phyloP scores from a whole-genome alignment of 768 basidiomycete genomes.

The Lyophyllum decastes region DNA sequence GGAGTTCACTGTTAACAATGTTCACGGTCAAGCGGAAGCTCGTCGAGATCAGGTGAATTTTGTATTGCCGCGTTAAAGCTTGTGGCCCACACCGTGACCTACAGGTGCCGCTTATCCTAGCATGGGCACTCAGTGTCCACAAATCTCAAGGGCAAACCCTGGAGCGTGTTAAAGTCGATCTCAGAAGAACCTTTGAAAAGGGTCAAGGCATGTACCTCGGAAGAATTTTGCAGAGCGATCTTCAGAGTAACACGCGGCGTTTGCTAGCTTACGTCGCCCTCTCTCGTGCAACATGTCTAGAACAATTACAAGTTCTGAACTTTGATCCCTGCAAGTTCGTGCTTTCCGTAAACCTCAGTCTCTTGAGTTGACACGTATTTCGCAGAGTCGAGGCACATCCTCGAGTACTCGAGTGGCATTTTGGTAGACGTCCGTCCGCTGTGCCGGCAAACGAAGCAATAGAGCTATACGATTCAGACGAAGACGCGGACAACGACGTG shows the following conservation, averaged over 20 bases:
- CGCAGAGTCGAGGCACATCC: slow-evolving; percentile 65
- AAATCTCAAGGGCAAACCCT: slow-evolving; percentile 92
- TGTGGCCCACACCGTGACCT: not conserved
- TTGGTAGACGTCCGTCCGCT: not conserved
- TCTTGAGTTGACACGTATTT: not conserved
- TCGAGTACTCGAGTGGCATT: slow-evolving; percentile 60
- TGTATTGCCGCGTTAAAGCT: not conserved
- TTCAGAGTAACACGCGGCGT: not conserved
- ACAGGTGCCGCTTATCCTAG: slow-evolving; percentile 76
- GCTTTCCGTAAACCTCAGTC: not conserved
- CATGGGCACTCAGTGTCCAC: slow-evolving; percentile 88
- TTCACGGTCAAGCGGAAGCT: slow-evolving; percentile 59
- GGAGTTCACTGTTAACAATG: slow-evolving; percentile 67
- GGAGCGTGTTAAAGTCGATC: slow-evolving; percentile 79
- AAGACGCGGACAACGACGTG: slow-evolving; percentile 42
- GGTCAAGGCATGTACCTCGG: slow-evolving; percentile 58
- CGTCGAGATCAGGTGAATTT: slow-evolving; percentile 52
- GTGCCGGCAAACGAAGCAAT: slow-evolving; percentile 6
- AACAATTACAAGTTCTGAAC: slow-evolving; percentile 61
- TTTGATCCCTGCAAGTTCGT: slow-evolving; percentile 62
- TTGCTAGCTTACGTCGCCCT: slow-evolving; percentile 68
- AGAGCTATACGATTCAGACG: slow-evolving; percentile 19
- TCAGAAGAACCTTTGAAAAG: slow-evolving; percentile 75
- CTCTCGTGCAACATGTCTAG: slow-evolving; percentile 72
- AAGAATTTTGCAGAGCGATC: not conserved